Conservation (phyloP, 176 grass and related monocot species). For the Alloteropsis semialata region DNA sequence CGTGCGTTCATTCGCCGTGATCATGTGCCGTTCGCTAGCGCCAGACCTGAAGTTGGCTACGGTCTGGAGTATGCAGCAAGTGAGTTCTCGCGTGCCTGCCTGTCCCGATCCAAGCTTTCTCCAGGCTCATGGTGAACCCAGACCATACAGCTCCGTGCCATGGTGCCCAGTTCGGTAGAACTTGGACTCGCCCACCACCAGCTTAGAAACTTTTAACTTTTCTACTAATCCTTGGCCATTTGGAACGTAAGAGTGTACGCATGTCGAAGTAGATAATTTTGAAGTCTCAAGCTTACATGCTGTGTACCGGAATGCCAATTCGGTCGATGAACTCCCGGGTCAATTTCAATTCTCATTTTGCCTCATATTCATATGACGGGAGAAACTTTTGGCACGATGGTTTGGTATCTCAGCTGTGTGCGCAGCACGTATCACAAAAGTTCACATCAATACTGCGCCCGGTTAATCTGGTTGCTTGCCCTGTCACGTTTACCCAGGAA, state of each 20-base stretch:
- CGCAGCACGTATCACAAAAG: too few species aligned
- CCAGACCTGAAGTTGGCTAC: not conserved
- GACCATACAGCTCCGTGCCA: conserved; percentile 2
- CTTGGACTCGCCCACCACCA: not conserved
- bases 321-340: too few species aligned
- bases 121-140: conserved; percentile 26
- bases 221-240: not conserved
- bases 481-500: too few species aligned
- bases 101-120: too few species aligned
- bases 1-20: not conserved
- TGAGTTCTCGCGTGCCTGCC: not conserved
- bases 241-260: not conserved
- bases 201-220: not conserved
- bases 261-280: not conserved
- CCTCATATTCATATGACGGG: too few species aligned
- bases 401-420: too few species aligned
- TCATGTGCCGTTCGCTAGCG: not conserved
- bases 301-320: not conserved
- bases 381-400: not conserved
- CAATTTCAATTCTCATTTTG: too few species aligned
- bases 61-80: not conserved
- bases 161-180: not conserved
- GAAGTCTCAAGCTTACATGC: not conserved
- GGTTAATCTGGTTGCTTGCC: too few species aligned
- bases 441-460: too few species aligned